phyloP scores from a whole-genome alignment of 257 asterid species.

The Ophiorrhiza pumila region DNA sequence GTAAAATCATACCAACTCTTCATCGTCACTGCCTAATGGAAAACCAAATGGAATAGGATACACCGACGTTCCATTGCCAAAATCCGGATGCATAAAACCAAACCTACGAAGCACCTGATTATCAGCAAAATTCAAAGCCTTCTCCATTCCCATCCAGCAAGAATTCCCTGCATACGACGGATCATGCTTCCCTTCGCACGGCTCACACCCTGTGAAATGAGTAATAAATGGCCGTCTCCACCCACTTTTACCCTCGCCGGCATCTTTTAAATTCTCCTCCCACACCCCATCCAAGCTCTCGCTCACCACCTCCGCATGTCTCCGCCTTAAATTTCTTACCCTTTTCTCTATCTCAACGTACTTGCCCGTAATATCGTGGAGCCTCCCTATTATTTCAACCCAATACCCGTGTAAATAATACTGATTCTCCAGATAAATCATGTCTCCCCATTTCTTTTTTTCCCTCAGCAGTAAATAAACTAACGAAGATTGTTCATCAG shows the following conservation, averaged over 20 bases:
- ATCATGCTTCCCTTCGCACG: slow-evolving; percentile 30
- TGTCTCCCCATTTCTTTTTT: slow-evolving; percentile 28
- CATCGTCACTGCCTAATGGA: slow-evolving; percentile 8
- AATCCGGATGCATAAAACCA: slow-evolving; percentile 25
- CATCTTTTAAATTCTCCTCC: slow-evolving; percentile 28
- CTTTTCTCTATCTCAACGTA: slow-evolving; percentile 22
- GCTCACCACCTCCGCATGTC: slow-evolving; percentile 26
- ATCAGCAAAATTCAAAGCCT: slow-evolving; percentile 41
- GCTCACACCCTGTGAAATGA: slow-evolving; percentile 41
- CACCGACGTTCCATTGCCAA: slow-evolving; percentile 21
- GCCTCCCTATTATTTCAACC: slow-evolving; percentile 23
- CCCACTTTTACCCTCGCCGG: slow-evolving; percentile 17
- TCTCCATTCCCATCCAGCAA: slow-evolving; percentile 32
- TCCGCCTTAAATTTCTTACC: slow-evolving; percentile 13
- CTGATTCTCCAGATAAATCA: slow-evolving; percentile 29
- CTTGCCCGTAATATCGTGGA: slow-evolving; percentile 13
- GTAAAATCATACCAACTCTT: slow-evolving; percentile 1
- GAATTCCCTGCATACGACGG: slow-evolving; percentile 23
- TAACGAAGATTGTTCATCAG: slow-evolving; percentile 30
- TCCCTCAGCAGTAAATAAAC: slow-evolving; percentile 24
- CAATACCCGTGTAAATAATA: slow-evolving; percentile 32
- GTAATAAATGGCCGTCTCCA: slow-evolving; percentile 34
- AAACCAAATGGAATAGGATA: slow-evolving; percentile 28
- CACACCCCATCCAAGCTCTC: slow-evolving; percentile 17
- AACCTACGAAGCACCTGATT: slow-evolving; percentile 37